phyloP scores from a whole-genome alignment of 179 eudicot species.

The Gypsophila paniculata region DNA sequence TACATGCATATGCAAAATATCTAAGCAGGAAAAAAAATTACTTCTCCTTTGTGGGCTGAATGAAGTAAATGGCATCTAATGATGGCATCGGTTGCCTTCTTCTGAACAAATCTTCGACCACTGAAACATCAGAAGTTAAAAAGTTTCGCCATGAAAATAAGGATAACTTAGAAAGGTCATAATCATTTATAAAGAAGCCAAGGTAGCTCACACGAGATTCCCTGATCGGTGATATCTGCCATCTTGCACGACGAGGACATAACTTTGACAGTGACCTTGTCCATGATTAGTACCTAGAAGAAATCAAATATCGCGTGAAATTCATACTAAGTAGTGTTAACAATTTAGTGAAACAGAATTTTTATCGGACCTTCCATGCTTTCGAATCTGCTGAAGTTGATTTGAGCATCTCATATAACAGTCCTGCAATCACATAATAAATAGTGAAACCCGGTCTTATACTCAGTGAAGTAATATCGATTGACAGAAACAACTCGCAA shows the following conservation, averaged over 20 bases:
- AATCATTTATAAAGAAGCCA: conserved; percentile 1
- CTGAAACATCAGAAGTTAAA: conserved; percentile 35
- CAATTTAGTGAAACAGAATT: too few relatives aligned
- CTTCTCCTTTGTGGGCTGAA: conserved; percentile 95
- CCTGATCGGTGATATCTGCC: conserved; percentile 97
- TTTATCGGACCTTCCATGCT: conserved; percentile 76
- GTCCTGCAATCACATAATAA: conserved; percentile 46
- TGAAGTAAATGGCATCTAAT: conserved; percentile 90
- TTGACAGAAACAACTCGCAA: too few relatives aligned
- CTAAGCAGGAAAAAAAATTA: conserved; percentile 28
- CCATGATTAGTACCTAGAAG: conserved; percentile 92
- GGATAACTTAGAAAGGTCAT: not conserved
- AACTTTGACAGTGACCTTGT: conserved; percentile 87
- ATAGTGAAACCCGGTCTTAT: too few relatives aligned
- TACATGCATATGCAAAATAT: not conserved
- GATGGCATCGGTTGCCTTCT: conserved; percentile 92
- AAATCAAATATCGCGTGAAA: not conserved
- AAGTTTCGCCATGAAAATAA: not conserved
- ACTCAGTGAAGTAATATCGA: too few relatives aligned
- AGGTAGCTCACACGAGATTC: conserved; percentile 70
- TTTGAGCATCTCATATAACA: conserved; percentile 81
- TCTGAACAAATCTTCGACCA: conserved; percentile 96
- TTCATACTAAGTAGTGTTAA: conserved; percentile 2
- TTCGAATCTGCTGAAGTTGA: conserved; percentile 60
- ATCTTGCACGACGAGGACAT: conserved; percentile 96